phyloP scores from a whole-genome alignment of 495 filamentous ascomycete genomes.

The Penicillium steckii region DNA sequence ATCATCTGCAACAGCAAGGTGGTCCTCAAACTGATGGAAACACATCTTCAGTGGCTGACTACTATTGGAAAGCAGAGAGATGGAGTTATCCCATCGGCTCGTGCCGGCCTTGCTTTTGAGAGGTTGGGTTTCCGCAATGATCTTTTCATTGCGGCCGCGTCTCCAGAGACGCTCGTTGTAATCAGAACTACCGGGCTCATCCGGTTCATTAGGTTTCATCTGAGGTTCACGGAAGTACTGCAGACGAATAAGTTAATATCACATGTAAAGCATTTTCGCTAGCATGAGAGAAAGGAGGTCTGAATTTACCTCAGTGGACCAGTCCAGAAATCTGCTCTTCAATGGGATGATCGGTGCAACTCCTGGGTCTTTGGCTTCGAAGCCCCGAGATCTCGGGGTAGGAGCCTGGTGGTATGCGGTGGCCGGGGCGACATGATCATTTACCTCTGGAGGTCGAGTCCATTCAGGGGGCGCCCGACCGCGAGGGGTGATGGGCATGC shows the following conservation, averaged over 20 bases:
- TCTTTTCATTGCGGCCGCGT: constrained; percentile 86
- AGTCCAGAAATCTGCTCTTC: constrained; percentile 82
- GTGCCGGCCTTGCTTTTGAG: constrained; percentile 83
- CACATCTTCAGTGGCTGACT: constrained; percentile 88
- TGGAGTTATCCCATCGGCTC: constrained; percentile 77
- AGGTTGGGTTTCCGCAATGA: constrained; percentile 86
- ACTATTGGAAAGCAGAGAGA: constrained; percentile 78
- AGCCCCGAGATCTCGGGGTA: constrained; percentile 72
- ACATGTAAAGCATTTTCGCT: too few relatives aligned
- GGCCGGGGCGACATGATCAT: constrained; percentile 65
- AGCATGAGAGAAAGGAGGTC: too few relatives aligned
- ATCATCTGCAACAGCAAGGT: constrained; percentile 92
- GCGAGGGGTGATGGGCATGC: constrained; percentile 49
- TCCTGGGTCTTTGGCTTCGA: constrained; percentile 56
- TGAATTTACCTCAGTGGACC: constrained; percentile 76
- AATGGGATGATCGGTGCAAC: constrained; percentile 66
- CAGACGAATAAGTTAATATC: constrained; percentile 32
- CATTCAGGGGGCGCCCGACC: constrained; percentile 67
- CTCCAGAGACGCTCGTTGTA: constrained; percentile 96
- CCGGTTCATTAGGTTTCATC: constrained; percentile 93
- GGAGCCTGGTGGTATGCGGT: constrained; percentile 73
- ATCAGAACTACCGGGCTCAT: constrained; percentile 94
- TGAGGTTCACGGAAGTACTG: constrained; percentile 97
- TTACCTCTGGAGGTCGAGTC: constrained; percentile 73
- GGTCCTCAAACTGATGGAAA: constrained; percentile 97